These are phyloP conservation scores for Keithomyces neogunnii DNA, from an alignment of 2,329 filamentous ascomycete genomes.

Conservation along the genomic window DNA sequence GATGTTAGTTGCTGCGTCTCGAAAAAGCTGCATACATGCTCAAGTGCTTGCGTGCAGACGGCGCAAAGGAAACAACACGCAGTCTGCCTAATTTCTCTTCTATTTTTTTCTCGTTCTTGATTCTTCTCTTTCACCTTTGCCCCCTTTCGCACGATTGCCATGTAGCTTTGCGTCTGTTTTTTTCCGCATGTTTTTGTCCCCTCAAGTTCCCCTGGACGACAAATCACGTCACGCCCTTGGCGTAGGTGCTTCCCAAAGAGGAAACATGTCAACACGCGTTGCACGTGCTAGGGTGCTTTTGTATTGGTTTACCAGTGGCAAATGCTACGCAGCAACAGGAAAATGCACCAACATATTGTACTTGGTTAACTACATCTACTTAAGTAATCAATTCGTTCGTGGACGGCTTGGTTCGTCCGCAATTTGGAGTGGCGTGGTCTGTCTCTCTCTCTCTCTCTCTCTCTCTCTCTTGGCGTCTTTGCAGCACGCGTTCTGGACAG, in stretches of 20 bases:
- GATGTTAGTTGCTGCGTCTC: not conserved
- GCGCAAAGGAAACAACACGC: not conserved
- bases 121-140: too few species aligned
- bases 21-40: not conserved
- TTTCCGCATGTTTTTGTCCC: not conserved
- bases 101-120: too few species aligned
- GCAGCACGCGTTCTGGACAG: not conserved
- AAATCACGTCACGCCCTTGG: conserved; percentile 24
- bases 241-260: conserved; percentile 20
- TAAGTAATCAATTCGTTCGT: not conserved
- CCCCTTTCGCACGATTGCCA: too few species aligned
- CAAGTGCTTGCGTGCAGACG: not conserved
- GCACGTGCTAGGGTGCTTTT: conserved; percentile 12
- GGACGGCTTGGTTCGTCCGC: not conserved
- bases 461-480: not conserved
- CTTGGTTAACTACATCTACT: too few species aligned
- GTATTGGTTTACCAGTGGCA: not conserved
- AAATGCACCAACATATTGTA: too few species aligned
- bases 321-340: not conserved
- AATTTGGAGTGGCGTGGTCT: not conserved
- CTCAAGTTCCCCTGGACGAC: conserved; percentile 8
- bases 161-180: too few species aligned
- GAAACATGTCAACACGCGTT: conserved; percentile 28
- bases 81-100: too few species aligned
- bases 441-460: too few species aligned